Evolutionary conservation across 2,329 filamentous ascomycete species (phyloP).

Genomic region (Hypomyces perniciosus): DNA sequence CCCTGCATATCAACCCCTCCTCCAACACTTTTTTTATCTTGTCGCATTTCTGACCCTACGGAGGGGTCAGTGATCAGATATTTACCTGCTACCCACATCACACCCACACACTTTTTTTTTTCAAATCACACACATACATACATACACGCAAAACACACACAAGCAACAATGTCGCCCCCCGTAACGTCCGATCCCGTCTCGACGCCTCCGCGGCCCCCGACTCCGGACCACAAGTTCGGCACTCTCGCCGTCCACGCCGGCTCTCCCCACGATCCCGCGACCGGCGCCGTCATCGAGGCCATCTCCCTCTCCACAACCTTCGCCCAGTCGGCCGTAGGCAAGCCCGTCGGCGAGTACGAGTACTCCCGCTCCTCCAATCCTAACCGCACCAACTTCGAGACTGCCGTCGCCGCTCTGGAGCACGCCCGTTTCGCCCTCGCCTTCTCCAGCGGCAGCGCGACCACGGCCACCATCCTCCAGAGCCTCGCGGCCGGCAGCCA

Average conservation of each 20-base stretch:
- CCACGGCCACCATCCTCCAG: conserved; percentile 89
- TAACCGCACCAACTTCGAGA: conserved; percentile 92
- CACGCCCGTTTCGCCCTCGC: conserved; percentile 88
- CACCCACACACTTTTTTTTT: neutral
- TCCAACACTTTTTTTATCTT: neutral
- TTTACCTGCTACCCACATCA: neutral
- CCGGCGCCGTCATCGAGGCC: conserved; percentile 90
- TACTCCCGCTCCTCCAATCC: conserved; percentile 93
- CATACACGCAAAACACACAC: neutral
- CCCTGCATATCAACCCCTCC: conserved; percentile 10
- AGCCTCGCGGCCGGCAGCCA: conserved; percentile 86
- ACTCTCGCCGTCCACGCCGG: conserved; percentile 94
- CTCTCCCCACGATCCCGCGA: conserved; percentile 80
- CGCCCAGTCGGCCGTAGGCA: conserved; percentile 81
- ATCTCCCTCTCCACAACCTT: conserved; percentile 97
- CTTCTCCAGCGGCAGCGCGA: conserved; percentile 89
- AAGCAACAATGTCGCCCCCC: conserved; percentile 23
- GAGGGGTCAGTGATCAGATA: neutral
- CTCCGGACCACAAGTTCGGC: conserved; percentile 75
- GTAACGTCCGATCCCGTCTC: conserved; percentile 50
- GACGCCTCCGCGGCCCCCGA: conserved; percentile 65
- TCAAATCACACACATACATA: neutral
- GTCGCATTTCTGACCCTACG: neutral
- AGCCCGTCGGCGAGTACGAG: conserved; percentile 83
- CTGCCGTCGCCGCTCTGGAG: conserved; percentile 84